Percentiles rank a stretch among this genome's conserved stretches.
Conservation (phyloP, 2,329 filamentous ascomycete species). For the Fusarium bulbicola region DNA sequence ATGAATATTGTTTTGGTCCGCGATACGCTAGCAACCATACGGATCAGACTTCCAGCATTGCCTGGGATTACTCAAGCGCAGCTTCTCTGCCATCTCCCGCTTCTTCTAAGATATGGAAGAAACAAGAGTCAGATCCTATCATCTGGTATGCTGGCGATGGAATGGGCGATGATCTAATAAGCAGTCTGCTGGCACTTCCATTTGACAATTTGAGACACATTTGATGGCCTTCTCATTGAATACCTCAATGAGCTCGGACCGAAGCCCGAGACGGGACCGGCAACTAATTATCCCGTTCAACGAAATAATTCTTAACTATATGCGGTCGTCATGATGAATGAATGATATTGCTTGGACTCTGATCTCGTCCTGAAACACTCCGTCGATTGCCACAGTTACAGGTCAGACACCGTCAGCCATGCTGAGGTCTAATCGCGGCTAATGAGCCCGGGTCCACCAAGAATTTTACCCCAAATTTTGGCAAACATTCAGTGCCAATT, state of each 20-base stretch:
- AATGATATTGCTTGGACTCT: too few species aligned
- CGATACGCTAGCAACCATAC: background rate
- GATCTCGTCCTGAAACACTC: background rate
- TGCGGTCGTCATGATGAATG: background rate
- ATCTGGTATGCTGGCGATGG: background rate
- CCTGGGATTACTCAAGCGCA: background rate
- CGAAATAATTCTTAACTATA: fast-evolving
- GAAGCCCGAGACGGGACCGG: background rate
- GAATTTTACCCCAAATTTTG: background rate
- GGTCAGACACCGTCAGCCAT: background rate
- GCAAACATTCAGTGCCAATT: background rate
- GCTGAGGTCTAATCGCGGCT: background rate
- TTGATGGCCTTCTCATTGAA: background rate
- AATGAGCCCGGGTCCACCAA: background rate
- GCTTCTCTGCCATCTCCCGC: background rate
- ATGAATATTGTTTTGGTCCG: background rate
- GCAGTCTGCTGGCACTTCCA: background rate
- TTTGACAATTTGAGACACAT: conserved; percentile 3
- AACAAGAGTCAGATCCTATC: background rate
- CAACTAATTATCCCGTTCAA: too few species aligned
- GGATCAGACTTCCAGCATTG: background rate
- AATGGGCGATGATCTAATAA: background rate
- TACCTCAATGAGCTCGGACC: background rate
- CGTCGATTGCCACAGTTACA: background rate
- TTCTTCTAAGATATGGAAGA: background rate